A percentile compares a stretch with the other conserved stretches of the same genome.
Evolutionary conservation across 192 early-diverging fungal species (phyloP).

Genomic region (Backusella parvicylindrica): DNA sequence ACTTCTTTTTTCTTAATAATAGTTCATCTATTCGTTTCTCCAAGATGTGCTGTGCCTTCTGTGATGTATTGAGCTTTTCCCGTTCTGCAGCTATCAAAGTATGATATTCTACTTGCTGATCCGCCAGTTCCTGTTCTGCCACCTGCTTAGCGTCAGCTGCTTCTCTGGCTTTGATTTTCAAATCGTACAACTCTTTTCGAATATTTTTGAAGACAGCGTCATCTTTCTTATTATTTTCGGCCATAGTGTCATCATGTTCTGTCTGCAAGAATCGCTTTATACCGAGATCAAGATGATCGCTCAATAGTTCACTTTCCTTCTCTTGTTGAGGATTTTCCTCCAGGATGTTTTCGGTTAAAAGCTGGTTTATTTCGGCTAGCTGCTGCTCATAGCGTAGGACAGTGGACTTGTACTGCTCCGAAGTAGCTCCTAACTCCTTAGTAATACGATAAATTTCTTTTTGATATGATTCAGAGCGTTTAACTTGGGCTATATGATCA

Average conservation of each 20-base stretch:
- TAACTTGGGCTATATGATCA: conserved; percentile 1
- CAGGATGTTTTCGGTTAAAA: neutral
- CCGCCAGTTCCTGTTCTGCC: neutral
- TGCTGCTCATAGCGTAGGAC: neutral
- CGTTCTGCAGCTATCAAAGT: neutral
- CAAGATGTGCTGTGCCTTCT: conserved; percentile 35
- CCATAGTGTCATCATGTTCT: neutral
- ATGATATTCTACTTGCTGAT: neutral
- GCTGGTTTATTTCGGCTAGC: neutral
- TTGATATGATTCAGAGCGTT: neutral
- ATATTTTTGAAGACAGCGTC: neutral
- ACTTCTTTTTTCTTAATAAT: conserved; percentile 47
- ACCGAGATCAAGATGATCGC: neutral
- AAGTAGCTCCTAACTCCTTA: neutral
- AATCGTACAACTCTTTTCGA: neutral
- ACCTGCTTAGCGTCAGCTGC: neutral
- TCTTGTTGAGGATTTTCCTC: no score
- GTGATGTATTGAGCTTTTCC: neutral
- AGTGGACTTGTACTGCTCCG: neutral
- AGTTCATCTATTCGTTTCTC: conserved; percentile 48
- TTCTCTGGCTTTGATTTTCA: neutral
- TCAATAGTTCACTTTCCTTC: no score
- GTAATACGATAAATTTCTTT: conserved; percentile 8
- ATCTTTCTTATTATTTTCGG: neutral
- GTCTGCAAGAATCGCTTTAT: neutral